A percentile compares a stretch with the other conserved stretches of the same genome.
Conservation (phyloP, 306 rosid species). For the Vicia villosa region DNA sequence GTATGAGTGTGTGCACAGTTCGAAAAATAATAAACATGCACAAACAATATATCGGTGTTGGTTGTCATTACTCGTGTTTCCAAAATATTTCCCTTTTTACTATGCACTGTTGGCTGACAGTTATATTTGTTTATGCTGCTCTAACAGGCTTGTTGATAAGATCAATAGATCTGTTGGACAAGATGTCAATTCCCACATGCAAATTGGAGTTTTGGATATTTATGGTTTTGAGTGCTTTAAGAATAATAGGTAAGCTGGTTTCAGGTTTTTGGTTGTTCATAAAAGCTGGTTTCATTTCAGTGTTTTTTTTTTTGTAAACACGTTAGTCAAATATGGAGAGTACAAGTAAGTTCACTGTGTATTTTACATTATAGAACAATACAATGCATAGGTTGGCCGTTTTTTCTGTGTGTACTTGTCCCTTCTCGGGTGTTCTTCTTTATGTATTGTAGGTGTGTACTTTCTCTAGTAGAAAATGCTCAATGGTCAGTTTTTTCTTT, state of each 20-base stretch:
- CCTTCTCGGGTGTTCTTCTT: background rate
- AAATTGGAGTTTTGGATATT: slow-evolving; percentile 94
- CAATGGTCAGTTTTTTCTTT: slow-evolving; percentile 12
- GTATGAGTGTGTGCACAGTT: too few species aligned
- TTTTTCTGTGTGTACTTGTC: slow-evolving; percentile 11
- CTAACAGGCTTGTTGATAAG: slow-evolving; percentile 93
- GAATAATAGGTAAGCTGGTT: slow-evolving; percentile 75
- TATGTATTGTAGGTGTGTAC: slow-evolving; percentile 2
- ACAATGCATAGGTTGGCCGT: slow-evolving; percentile 17
- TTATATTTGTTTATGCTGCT: slow-evolving; percentile 30
- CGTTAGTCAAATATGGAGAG: slow-evolving; percentile 2
- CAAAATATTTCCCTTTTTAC: background rate
- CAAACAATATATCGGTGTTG: too few species aligned
- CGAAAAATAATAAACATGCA: too few species aligned
- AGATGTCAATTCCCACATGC: slow-evolving; percentile 72
- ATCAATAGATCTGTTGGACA: slow-evolving; percentile 93
- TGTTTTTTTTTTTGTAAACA: background rate
- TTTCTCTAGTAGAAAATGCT: slow-evolving; percentile 14
- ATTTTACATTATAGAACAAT: slow-evolving; percentile 17
- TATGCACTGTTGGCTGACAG: slow-evolving; percentile 8
- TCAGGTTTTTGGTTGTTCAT: slow-evolving; percentile 16
- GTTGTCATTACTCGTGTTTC: too few species aligned
- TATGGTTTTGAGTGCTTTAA: slow-evolving; percentile 98
- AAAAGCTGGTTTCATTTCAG: background rate
- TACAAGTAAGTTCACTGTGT: slow-evolving; percentile 3